phyloP scores from a whole-genome alignment of 1,284 basidiomycete species.

The Leccinum insolens region DNA sequence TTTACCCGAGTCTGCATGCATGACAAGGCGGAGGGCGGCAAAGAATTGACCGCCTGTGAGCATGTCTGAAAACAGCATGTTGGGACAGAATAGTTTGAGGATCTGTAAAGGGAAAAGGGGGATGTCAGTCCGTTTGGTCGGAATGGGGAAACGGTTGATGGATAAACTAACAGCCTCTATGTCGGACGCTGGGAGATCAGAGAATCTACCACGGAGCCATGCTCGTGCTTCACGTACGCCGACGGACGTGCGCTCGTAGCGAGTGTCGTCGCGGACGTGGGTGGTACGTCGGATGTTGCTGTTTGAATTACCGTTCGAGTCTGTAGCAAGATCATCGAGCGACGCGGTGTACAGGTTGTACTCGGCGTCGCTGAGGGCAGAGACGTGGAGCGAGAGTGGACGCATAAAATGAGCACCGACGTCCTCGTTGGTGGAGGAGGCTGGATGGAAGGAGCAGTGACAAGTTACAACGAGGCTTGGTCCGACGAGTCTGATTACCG shows the following conservation, averaged over 20 bases:
- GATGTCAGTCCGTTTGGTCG: neutral
- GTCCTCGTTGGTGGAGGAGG: neutral
- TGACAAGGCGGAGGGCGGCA: slow-evolving; percentile 64
- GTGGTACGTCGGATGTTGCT: neutral
- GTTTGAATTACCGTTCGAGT: slow-evolving; percentile 25
- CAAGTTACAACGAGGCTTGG: neutral
- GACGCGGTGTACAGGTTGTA: slow-evolving; percentile 61
- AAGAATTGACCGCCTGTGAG: slow-evolving; percentile 75
- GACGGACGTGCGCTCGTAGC: slow-evolving; percentile 53
- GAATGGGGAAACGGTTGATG: neutral
- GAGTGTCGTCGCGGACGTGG: slow-evolving; percentile 42
- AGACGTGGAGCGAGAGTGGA: slow-evolving; percentile 66
- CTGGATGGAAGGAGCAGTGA: neutral
- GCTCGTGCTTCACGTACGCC: slow-evolving; percentile 69
- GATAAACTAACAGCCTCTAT: slow-evolving; percentile 56
- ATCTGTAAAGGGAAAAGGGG: slow-evolving; percentile 47
- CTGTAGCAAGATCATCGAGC: slow-evolving; percentile 55
- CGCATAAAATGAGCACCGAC: slow-evolving; percentile 40
- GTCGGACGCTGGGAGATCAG: slow-evolving; percentile 48
- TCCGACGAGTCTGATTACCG: neutral
- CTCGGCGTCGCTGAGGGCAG: slow-evolving; percentile 72
- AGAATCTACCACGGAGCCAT: slow-evolving; percentile 73
- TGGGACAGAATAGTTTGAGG: slow-evolving; percentile 61
- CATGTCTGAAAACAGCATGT: slow-evolving; percentile 49
- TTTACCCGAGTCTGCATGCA: slow-evolving; percentile 63